Evolutionary conservation across 495 filamentous ascomycete genomes (phyloP).

Genomic region (Cudoniella acicularis): DNA sequence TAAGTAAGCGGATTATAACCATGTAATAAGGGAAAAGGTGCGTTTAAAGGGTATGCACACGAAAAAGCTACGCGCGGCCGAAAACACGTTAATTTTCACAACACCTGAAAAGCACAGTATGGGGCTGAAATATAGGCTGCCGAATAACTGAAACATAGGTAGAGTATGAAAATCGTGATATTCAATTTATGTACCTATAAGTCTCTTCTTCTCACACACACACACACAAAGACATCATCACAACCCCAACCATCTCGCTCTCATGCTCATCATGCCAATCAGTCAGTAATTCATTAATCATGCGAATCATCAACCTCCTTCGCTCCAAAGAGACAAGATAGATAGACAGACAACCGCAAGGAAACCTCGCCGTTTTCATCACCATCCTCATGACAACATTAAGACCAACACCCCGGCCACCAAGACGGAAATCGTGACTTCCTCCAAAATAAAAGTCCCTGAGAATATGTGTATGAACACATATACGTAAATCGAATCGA

Average conservation of each 20-base stretch:
- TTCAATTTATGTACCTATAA: constrained; percentile 1
- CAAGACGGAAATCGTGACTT: too few relatives aligned
- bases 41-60: too few relatives aligned
- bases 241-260: background rate
- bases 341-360: background rate
- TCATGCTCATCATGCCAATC: background rate
- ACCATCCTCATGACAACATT: background rate
- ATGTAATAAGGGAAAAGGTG: too few relatives aligned
- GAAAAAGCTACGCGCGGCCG: too few relatives aligned
- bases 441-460: background rate
- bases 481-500: constrained; percentile 3
- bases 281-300: constrained; percentile 7
- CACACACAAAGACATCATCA: background rate
- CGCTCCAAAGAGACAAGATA: too few relatives aligned
- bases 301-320: constrained; percentile 1
- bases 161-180: background rate
- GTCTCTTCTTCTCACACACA: background rate
- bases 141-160: too few relatives aligned
- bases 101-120: too few relatives aligned
- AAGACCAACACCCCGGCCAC: background rate
- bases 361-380: too few relatives aligned
- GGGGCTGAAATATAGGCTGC: too few relatives aligned
- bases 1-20: too few relatives aligned
- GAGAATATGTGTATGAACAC: background rate
- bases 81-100: too few relatives aligned